A percentile compares a stretch with the other conserved stretches of the same genome.
These are phyloP conservation scores for Aureobasidium sp. DNA, from an alignment of 2,329 filamentous ascomycete species.

Conservation along the genomic window DNA sequence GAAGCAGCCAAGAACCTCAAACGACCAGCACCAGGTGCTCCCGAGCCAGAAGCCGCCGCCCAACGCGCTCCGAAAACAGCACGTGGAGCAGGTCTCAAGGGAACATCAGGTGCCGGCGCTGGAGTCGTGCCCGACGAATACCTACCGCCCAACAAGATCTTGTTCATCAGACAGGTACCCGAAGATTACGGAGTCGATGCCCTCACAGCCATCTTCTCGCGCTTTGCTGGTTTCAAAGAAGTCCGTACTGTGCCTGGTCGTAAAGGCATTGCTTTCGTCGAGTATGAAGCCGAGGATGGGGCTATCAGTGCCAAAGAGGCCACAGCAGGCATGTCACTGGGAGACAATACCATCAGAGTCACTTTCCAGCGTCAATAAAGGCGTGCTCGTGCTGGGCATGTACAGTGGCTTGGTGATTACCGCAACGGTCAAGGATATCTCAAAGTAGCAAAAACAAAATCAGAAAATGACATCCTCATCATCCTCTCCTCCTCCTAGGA, in stretches of 20 bases:
- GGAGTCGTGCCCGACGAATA: conserved; percentile 94
- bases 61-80: conserved; percentile 54
- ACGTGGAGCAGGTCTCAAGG: conserved; percentile 67
- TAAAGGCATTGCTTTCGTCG: conserved; percentile 87
- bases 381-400: neutral
- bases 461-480: conserved; percentile 28
- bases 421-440: conserved; percentile 15
- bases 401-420: conserved; percentile 8
- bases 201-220: conserved; percentile 72
- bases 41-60: conserved; percentile 32
- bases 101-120: conserved; percentile 56
- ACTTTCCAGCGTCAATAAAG: conserved; percentile 83
- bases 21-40: conserved; percentile 46
- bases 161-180: conserved; percentile 89
- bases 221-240: conserved; percentile 91
- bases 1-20: conserved; percentile 73
- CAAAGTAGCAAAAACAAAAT: conserved; percentile 16
- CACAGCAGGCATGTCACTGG: conserved; percentile 76
- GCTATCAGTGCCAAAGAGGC: conserved; percentile 93
- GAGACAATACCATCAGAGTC: conserved; percentile 78
- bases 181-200: conserved; percentile 77
- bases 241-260: conserved; percentile 81
- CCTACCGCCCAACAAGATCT: conserved; percentile 91
- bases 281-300: conserved; percentile 85
- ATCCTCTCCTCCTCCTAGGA: conserved; percentile 31